These are phyloP conservation scores for Suillus lakei DNA, from an alignment of 768 basidiomycete species.

Conservation along the genomic window DNA sequence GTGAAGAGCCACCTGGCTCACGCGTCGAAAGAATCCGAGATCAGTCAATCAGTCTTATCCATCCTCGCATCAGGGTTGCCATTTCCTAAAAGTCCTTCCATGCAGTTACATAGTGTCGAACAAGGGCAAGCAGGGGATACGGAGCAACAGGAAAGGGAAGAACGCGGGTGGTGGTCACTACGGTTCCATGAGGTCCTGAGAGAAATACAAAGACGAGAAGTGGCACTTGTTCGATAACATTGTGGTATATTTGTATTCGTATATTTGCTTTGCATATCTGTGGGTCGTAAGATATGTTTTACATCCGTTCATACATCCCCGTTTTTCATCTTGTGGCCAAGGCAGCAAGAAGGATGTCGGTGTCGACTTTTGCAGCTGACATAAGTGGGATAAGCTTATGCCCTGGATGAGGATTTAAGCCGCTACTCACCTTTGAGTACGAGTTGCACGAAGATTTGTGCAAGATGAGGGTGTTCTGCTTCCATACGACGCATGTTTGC, in stretches of 20 bases:
- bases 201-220: slow-evolving; percentile 50
- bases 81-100: slow-evolving; percentile 75
- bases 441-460: slow-evolving; percentile 66
- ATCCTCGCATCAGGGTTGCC: slow-evolving; percentile 54
- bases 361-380: slow-evolving; percentile 67
- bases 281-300: background rate
- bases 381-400: background rate
- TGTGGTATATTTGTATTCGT: background rate
- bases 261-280: slow-evolving; percentile 6
- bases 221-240: background rate
- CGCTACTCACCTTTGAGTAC: slow-evolving; percentile 70
- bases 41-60: slow-evolving; percentile 40
- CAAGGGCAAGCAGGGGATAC: slow-evolving; percentile 31
- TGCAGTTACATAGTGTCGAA: slow-evolving; percentile 48
- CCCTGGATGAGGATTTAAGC: background rate
- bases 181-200: slow-evolving; percentile 65
- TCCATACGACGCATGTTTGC: slow-evolving; percentile 66
- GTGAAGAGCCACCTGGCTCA: slow-evolving; percentile 31
- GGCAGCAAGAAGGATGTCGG: slow-evolving; percentile 63
- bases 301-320: background rate
- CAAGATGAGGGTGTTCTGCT: slow-evolving; percentile 66
- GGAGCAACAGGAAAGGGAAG: slow-evolving; percentile 59
- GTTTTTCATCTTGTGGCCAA: slow-evolving; percentile 46
- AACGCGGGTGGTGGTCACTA: slow-evolving; percentile 76
- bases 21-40: slow-evolving; percentile 33